phyloP scores from a whole-genome alignment of 176 grass and related monocot species.

The Juncus effusus region DNA sequence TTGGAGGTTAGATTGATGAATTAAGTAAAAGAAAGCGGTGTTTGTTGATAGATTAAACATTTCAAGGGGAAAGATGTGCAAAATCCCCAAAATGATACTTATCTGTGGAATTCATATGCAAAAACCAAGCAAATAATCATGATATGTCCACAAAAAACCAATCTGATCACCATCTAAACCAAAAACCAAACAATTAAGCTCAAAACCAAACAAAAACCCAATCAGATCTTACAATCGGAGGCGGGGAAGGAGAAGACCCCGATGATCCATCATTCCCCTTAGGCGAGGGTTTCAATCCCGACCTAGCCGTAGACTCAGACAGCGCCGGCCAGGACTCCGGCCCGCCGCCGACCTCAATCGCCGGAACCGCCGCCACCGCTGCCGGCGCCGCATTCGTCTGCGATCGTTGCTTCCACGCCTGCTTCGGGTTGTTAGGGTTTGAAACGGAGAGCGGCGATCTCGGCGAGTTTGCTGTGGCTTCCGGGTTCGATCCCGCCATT shows the following conservation, averaged over 20 bases:
- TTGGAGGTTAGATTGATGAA: too few species aligned
- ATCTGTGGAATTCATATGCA: not conserved
- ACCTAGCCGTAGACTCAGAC: slow-evolving; percentile 41
- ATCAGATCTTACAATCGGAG: slow-evolving; percentile 40
- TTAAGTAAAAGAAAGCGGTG: too few species aligned
- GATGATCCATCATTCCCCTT: slow-evolving; percentile 34
- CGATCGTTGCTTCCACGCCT: slow-evolving; percentile 38
- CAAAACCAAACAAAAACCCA: too few species aligned
- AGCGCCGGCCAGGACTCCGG: slow-evolving; percentile 78
- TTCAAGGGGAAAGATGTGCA: too few species aligned
- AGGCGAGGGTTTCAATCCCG: slow-evolving; percentile 32
- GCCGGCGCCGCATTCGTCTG: slow-evolving; percentile 40
- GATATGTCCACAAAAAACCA: too few species aligned
- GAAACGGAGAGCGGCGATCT: slow-evolving; percentile 22
- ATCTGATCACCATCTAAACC: too few species aligned
- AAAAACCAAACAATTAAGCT: slow-evolving; percentile 28
- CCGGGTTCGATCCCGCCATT: slow-evolving; percentile 42
- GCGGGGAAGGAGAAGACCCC: slow-evolving; percentile 19
- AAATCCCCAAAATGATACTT: too few species aligned
- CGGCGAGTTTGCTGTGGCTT: slow-evolving; percentile 29
- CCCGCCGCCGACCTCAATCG: slow-evolving; percentile 52
- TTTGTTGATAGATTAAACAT: too few species aligned
- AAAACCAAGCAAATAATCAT: slow-evolving; percentile 23
- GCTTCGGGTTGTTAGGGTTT: slow-evolving; percentile 23
- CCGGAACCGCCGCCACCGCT: slow-evolving; percentile 24